phyloP scores from a whole-genome alignment of 73 alveolate genomes.

The Diophrys appendiculata region DNA sequence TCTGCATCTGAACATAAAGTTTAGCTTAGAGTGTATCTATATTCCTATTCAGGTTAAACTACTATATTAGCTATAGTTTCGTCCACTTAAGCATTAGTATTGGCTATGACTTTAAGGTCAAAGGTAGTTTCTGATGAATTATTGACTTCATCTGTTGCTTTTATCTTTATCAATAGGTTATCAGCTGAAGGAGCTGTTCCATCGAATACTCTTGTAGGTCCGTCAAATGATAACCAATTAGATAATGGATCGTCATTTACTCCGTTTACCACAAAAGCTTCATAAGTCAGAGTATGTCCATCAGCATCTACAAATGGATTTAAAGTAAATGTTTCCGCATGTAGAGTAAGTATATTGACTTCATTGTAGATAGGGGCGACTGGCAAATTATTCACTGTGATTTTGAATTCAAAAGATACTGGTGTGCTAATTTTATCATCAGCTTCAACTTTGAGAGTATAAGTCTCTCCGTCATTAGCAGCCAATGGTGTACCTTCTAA shows the following conservation, averaged over 20 bases:
- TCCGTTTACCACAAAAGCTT: constrained; percentile 2
- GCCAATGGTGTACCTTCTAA: background rate
- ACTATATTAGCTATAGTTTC: background rate
- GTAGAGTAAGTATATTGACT: background rate
- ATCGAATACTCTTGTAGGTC: background rate
- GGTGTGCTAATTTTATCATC: too few species aligned
- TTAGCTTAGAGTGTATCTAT: background rate
- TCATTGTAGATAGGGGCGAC: background rate
- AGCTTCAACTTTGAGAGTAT: background rate
- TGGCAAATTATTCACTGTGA: background rate
- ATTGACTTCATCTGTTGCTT: constrained; percentile 3
- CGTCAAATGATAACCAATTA: constrained; percentile 8
- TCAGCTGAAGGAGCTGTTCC: constrained; percentile 17
- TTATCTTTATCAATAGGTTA: background rate
- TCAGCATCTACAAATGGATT: constrained; percentile 33
- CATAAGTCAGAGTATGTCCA: constrained; percentile 14
- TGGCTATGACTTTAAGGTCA: background rate
- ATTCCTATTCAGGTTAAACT: background rate
- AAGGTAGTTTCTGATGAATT: background rate
- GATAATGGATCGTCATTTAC: background rate
- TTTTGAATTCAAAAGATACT: background rate
- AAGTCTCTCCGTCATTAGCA: background rate
- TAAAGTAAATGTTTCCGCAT: background rate
- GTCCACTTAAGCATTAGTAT: background rate
- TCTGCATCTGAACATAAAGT: background rate